phyloP scores from a whole-genome alignment of 2,329 filamentous ascomycete genomes.

The Emmonsiellopsis sp. region DNA sequence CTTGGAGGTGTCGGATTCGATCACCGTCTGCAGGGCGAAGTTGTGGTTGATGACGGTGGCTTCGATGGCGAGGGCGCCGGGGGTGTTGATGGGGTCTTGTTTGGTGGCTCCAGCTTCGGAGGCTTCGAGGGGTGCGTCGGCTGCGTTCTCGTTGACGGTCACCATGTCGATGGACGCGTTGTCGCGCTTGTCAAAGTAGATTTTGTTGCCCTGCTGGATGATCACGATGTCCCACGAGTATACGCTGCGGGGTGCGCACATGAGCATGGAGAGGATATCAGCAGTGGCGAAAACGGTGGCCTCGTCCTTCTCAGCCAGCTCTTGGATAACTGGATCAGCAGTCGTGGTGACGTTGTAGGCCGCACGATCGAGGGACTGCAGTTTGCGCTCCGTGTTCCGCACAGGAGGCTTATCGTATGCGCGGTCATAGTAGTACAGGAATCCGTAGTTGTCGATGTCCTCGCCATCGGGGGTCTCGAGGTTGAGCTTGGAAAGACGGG shows the following conservation, averaged over 20 bases:
- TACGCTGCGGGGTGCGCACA: conserved; percentile 93
- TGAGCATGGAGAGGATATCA: conserved; percentile 96
- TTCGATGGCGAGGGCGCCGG: conserved; percentile 84
- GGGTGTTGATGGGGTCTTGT: conserved; percentile 92
- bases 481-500: conserved; percentile 88
- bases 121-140: conserved; percentile 83
- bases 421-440: conserved; percentile 97
- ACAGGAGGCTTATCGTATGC: conserved; percentile 88
- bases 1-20: conserved; percentile 69
- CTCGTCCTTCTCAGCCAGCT: conserved; percentile 90
- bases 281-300: conserved; percentile 95
- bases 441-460: conserved; percentile 89
- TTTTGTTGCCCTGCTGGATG: conserved; percentile 83
- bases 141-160: conserved; percentile 97
- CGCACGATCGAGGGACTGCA: conserved; percentile 82
- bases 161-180: conserved; percentile 93
- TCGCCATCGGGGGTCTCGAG: conserved; percentile 90
- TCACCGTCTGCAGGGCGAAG: conserved; percentile 91
- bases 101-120: conserved; percentile 55
- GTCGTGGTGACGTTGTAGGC: conserved; percentile 98
- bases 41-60: conserved; percentile 99
- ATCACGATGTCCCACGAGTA: conserved; percentile 99
- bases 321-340: conserved; percentile 91
- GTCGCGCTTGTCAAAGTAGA: conserved; percentile 98
- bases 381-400: conserved; percentile 77